Base-by-base conservation (phyloP, 73 alveolate genomes). In the Paramecium sexaurelia region DNA sequence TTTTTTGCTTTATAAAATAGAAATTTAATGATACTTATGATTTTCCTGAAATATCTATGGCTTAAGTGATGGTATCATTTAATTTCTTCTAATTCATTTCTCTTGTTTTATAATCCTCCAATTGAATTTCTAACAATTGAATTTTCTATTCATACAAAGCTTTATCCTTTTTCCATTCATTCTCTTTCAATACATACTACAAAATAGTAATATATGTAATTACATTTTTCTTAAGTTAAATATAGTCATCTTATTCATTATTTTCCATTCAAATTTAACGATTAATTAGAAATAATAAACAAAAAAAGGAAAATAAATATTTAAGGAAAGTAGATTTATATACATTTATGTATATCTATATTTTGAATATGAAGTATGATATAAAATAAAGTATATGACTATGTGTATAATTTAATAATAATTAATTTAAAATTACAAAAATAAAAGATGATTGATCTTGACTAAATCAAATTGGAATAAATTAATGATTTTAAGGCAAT, bases 91-190 rank as follows among this genome's bases (percentile, higher is more conserved):
- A 8, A 78, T 43, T 78, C 33, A 24, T 24, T 78, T 78, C 90
- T 33, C 90, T 78, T 13, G 68, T 40, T 43, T 43, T 78, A 78
- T 43, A 78, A 43, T 78, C 90, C 75, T 78, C 90, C 71, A 78
- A 78, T 43, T 78, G 20, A 11, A 39, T 40, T 45, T 78, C 90
- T 24, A 78, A 33, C 36, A 78, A 78, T 78, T 78, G 27, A n/a
- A 78, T 78, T 78, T 45, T 40, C 22, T 78, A 22, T 43, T 78
- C 90, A 45, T 78, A 78, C 19, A 78, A 33, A 15, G 90, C 90
- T 24, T 40, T 78, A 17, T 78, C 90, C 71, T 78, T 78, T 19
- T 78, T 40, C 75, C 68, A 78, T 33, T 78, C 75, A 45, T 78
- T 78, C 43, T 78, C 90, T 73, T 37, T 78, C 75, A 17, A n/a